These are phyloP conservation scores for Hericium rajendrae DNA, from an alignment of 768 basidiomycete genomes.

Conservation along the genomic window DNA sequence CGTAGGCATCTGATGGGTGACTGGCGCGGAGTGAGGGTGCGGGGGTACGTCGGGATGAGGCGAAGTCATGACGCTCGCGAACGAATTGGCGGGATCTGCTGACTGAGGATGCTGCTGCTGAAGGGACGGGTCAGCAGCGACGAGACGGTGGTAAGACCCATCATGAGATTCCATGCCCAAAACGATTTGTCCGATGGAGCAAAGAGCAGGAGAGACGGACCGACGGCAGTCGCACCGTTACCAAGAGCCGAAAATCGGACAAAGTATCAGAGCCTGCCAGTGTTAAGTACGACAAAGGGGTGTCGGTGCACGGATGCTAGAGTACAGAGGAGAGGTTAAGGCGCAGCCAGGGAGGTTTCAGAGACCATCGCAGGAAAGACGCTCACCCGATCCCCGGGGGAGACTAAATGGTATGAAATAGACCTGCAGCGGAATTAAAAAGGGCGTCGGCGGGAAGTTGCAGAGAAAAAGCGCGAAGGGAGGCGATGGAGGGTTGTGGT, in stretches of 20 bases:
- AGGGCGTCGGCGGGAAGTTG: neutral
- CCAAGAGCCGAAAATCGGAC: neutral
- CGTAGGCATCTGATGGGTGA: slow-evolving; percentile 13
- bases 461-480: neutral
- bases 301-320: neutral
- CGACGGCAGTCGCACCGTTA: neutral
- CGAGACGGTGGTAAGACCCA: neutral
- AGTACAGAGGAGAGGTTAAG: neutral
- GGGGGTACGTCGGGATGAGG: slow-evolving; percentile 15
- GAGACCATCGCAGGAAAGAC: neutral
- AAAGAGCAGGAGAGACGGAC: neutral
- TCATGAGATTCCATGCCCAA: neutral
- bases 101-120: slow-evolving; percentile 3
- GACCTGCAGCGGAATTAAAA: neutral
- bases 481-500: neutral
- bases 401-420: neutral
- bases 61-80: slow-evolving; percentile 9
- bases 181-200: neutral
- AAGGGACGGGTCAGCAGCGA: neutral
- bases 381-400: neutral
- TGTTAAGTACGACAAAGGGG: neutral
- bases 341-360: neutral
- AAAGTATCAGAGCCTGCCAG: neutral
- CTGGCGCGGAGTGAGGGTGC: slow-evolving; percentile 4
- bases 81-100: slow-evolving; percentile 7